These are phyloP conservation scores for Boletus rubroflammeus DNA, from an alignment of 768 basidiomycete species.

Conservation along the genomic window DNA sequence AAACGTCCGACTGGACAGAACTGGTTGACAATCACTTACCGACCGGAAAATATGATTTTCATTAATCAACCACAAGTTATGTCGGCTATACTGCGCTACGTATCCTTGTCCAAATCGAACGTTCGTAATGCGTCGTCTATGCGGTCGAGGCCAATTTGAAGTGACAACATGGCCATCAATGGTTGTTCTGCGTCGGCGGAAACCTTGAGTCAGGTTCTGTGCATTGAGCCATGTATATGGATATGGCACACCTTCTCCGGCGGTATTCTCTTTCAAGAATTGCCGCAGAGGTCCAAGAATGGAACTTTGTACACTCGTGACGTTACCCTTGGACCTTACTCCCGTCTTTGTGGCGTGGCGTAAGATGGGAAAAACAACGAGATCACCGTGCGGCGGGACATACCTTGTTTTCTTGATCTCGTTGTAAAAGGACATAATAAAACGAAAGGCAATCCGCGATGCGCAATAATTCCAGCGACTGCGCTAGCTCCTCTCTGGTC, in stretches of 20 bases:
- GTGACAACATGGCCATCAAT: constrained; percentile 32
- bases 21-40: background rate
- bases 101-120: constrained; percentile 4
- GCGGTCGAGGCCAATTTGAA: constrained; percentile 49
- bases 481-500: constrained; percentile 45
- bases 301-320: constrained; percentile 42
- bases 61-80: constrained; percentile 7
- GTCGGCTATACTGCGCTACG: background rate
- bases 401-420: constrained; percentile 60
- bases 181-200: constrained; percentile 22
- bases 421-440: constrained; percentile 59
- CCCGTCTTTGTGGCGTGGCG: constrained; percentile 41
- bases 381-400: background rate
- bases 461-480: constrained; percentile 56
- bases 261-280: constrained; percentile 35
- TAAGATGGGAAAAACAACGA: background rate
- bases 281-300: constrained; percentile 44
- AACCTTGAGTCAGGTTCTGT: background rate
- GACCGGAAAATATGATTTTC: background rate
- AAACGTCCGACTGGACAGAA: background rate
- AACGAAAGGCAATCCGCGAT: constrained; percentile 65
- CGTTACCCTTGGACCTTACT: constrained; percentile 42
- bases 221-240: background rate
- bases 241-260: constrained; percentile 26
- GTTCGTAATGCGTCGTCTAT: constrained; percentile 39